A percentile compares a stretch with the other conserved stretches of the same genome.
phyloP scores from a whole-genome alignment of 805 yeast genomes.

The Pichia kluyveri region DNA sequence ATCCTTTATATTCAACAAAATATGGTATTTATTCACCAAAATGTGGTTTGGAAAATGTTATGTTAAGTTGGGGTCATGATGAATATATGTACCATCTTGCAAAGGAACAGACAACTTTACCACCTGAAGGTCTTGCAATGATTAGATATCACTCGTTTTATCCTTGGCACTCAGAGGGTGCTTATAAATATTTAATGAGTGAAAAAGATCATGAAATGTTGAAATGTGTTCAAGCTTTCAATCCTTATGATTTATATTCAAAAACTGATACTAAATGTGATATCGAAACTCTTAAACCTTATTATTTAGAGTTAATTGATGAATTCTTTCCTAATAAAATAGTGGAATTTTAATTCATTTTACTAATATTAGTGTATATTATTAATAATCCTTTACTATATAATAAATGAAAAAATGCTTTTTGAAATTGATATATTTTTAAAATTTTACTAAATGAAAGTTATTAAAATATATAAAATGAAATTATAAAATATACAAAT shows the following conservation, averaged over 20 bases:
- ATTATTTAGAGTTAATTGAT: conserved; percentile 54
- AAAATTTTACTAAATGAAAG: too few species aligned
- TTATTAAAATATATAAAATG: too few species aligned
- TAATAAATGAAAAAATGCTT: too few species aligned
- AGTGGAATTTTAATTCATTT: conserved; percentile 39
- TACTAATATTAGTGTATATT: not conserved
- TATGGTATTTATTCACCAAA: conserved; percentile 56
- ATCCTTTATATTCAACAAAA: conserved; percentile 57
- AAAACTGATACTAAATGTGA: conserved; percentile 43
- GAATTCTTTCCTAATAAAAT: conserved; percentile 53
- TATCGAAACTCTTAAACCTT: conserved; percentile 43
- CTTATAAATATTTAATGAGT: conserved; percentile 56
- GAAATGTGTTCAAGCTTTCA: conserved; percentile 56
- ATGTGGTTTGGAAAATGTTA: conserved; percentile 61
- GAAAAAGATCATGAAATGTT: conserved; percentile 52
- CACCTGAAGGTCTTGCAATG: conserved; percentile 64
- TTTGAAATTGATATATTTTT: too few species aligned
- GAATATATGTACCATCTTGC: conserved; percentile 72
- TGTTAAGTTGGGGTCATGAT: conserved; percentile 75
- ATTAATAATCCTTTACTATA: too few species aligned
- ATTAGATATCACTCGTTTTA: conserved; percentile 67
- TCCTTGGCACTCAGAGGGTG: conserved; percentile 69
- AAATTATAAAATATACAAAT: not conserved
- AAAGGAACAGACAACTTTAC: conserved; percentile 52
- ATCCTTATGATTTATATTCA: conserved; percentile 61